Conservation (phyloP, 2,329 filamentous ascomycete species). For the Seiridium cupressi region DNA sequence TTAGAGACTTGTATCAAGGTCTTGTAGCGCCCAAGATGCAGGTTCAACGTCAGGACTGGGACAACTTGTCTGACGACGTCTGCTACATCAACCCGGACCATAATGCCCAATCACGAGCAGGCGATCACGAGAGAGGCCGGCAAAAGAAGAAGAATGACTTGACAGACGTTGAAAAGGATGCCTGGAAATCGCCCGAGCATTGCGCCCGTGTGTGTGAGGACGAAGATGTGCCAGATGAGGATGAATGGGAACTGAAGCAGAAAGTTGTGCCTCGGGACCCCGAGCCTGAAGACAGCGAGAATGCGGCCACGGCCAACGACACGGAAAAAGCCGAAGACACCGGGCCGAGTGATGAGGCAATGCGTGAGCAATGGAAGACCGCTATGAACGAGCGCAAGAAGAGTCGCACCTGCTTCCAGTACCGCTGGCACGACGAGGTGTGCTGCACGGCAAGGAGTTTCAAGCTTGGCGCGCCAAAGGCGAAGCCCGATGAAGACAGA, state of each 20-base stretch:
- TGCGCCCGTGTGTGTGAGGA: slow-evolving; percentile 49
- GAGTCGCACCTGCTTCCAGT: slow-evolving; percentile 42
- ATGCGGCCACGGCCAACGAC: slow-evolving; percentile 20
- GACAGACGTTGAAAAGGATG: slow-evolving; percentile 39
- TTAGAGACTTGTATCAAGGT: slow-evolving; percentile 47
- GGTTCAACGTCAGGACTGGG: slow-evolving; percentile 44
- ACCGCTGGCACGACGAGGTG: slow-evolving; percentile 40
- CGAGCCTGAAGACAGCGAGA: slow-evolving; percentile 19
- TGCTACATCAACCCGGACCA: slow-evolving; percentile 41
- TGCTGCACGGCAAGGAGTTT: slow-evolving; percentile 44
- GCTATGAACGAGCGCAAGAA: slow-evolving; percentile 27
- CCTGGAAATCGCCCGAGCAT: slow-evolving; percentile 42
- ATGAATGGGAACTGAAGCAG: slow-evolving; percentile 25
- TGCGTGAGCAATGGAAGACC: slow-evolving; percentile 19
- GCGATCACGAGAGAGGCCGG: slow-evolving; percentile 27
- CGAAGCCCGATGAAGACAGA: slow-evolving; percentile 24
- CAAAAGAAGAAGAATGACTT: slow-evolving; percentile 38
- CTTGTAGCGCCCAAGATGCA: slow-evolving; percentile 45
- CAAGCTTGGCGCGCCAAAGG: slow-evolving; percentile 39
- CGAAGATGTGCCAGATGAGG: slow-evolving; percentile 33
- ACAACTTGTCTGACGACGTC: slow-evolving; percentile 49
- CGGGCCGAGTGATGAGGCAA: slow-evolving; percentile 19
- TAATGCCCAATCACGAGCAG: slow-evolving; percentile 30
- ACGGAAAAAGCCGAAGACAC: slow-evolving; percentile 25
- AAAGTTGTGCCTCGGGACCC: slow-evolving; percentile 7